Evolutionary conservation across 164 flowering plant genomes (phyloP), one percentile per base, ranked within the genome.

Genomic region (Kalanchoe fedtschenkoi): DNA sequence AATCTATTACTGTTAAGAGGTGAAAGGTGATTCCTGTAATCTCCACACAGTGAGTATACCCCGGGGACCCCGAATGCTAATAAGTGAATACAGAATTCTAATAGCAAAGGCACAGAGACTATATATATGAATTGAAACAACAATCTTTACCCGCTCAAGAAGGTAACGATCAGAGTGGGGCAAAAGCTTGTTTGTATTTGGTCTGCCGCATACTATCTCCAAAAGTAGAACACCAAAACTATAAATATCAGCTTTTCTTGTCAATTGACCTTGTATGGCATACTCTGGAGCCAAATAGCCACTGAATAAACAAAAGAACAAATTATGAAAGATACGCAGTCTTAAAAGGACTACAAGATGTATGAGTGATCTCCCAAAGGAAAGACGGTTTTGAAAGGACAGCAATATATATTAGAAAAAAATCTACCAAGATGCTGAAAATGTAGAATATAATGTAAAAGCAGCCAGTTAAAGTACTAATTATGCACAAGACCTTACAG

Each of bases 271-370:
- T 64, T 77, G 70, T 34, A 80, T 44, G 6, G 83, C 83, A 66
- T 77, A 80, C 58, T 80, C 83, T 39, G 83, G 83, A 8, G 83
- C 83, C 64, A 80, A 62, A 65, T 80, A 80, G 19, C 83, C 83
- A 65, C 83, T 80, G 26, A 63, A 70, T 8, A 59, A 53, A 62
- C 9, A 58, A 19, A 58, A 32, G 13, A 34, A 13, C 19, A 16
- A 19, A 28, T 2, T 10, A 17, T 37, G 39, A 37, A 37, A 37
- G 13, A 37, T 2, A 47, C 6, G 29, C 7, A 51, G 56, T 51
- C 56, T 51, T 51, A 51, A 51, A n/a, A 51, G 2, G n/a, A n/a
- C 56, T n/a, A 4, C 11, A 51, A n/a, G n/a, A n/a, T n/a, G n/a
- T n/a, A n/a, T n/a, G n/a, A n/a, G n/a, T n/a, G n/a, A n/a, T n/a